A percentile compares a stretch with the other conserved stretches of the same genome.
Conservation (phyloP, 2,329 filamentous ascomycete genomes). For the Dothidotthia symphoricarpi region DNA sequence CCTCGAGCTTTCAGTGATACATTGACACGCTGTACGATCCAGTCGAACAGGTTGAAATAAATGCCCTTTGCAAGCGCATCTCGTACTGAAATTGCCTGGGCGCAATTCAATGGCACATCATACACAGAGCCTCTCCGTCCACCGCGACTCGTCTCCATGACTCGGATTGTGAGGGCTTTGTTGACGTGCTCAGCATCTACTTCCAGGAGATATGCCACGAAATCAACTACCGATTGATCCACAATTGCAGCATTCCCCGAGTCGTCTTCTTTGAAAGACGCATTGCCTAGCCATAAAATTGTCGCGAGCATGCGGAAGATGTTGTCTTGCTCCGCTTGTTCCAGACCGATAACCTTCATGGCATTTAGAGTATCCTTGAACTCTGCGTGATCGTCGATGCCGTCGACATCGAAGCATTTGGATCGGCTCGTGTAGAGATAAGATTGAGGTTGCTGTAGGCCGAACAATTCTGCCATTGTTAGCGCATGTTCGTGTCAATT, state of each 20-base stretch:
- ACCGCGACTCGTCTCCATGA: constrained; percentile 70
- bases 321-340: constrained; percentile 85
- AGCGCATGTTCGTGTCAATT: constrained; percentile 6
- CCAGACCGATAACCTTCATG: constrained; percentile 90
- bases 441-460: constrained; percentile 85
- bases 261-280: constrained; percentile 87
- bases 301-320: constrained; percentile 94
- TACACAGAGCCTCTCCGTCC: constrained; percentile 66
- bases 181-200: constrained; percentile 77
- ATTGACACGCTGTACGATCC: constrained; percentile 94
- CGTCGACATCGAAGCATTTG: constrained; percentile 90
- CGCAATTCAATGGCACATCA: constrained; percentile 76
- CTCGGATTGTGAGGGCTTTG: constrained; percentile 83
- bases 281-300: constrained; percentile 91
- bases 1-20: constrained; percentile 78
- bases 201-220: constrained; percentile 89
- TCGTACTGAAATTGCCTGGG: constrained; percentile 81
- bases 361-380: constrained; percentile 88
- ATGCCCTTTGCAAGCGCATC: constrained; percentile 95
- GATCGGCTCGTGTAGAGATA: constrained; percentile 93
- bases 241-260: constrained; percentile 81
- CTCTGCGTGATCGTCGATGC: constrained; percentile 87
- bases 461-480: constrained; percentile 64
- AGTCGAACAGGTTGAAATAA: constrained; percentile 96
- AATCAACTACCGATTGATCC: constrained; percentile 90